Evolutionary conservation across 2,329 filamentous ascomycete genomes (phyloP).

Genomic region (Fusarium citri): DNA sequence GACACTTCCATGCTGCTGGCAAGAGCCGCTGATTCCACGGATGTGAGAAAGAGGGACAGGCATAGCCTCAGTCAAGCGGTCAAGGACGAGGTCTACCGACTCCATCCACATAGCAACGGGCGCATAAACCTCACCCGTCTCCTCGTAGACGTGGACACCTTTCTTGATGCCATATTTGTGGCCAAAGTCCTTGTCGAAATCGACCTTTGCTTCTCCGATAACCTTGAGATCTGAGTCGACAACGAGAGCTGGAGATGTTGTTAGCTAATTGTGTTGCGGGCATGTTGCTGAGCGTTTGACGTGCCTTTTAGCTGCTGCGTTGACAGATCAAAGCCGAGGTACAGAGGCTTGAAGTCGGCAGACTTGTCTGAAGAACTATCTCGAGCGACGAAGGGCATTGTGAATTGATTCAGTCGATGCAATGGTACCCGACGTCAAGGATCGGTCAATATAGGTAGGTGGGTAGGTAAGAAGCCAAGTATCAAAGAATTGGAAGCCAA

Average conservation of each 20-base stretch:
- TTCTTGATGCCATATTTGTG: slow-evolving; percentile 83
- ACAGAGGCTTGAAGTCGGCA: slow-evolving; percentile 67
- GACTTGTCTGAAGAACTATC: slow-evolving; percentile 14
- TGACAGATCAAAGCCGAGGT: slow-evolving; percentile 94
- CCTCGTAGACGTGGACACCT: slow-evolving; percentile 85
- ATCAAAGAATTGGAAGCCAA: neutral
- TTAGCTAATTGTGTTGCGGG: slow-evolving; percentile 9
- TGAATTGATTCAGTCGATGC: slow-evolving; percentile 5
- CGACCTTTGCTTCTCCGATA: slow-evolving; percentile 87
- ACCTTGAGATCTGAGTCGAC: slow-evolving; percentile 86
- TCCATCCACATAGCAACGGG: slow-evolving; percentile 96
- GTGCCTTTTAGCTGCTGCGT: slow-evolving; percentile 95
- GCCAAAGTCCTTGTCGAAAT: slow-evolving; percentile 88
- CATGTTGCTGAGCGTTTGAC: neutral
- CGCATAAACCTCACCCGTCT: slow-evolving; percentile 89
- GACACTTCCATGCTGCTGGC: slow-evolving; percentile 97
- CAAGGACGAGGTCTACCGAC: slow-evolving; percentile 86
- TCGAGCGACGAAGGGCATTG: slow-evolving; percentile 30
- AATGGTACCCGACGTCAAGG: neutral
- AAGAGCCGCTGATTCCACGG: slow-evolving; percentile 86
- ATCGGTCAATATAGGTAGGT: neutral
- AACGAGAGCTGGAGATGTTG: slow-evolving; percentile 73
- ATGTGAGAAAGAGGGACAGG: slow-evolving; percentile 75
- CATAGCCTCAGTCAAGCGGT: slow-evolving; percentile 75
- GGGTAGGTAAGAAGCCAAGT: neutral